phyloP scores from a whole-genome alignment of 2,329 filamentous ascomycete genomes.

The Chaetomiaceae sp. region DNA sequence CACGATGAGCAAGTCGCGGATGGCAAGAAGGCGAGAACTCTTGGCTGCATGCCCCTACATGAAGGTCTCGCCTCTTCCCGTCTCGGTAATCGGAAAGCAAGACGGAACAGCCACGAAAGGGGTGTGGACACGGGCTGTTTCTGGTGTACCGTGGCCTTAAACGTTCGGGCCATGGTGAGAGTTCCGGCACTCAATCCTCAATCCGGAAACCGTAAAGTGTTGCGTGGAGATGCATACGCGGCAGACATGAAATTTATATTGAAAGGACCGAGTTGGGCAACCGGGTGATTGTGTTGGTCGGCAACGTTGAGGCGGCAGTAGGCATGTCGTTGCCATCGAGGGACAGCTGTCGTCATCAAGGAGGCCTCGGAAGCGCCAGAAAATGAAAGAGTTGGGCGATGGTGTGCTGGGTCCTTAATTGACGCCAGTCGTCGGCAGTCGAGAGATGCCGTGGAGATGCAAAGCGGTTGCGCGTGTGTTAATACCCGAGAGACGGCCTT shows the following conservation, averaged over 20 bases:
- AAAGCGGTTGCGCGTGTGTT: too few species aligned
- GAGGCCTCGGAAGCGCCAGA: not conserved
- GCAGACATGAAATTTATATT: not conserved
- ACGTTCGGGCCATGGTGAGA: not conserved
- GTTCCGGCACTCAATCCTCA: not conserved
- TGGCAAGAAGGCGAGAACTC: not conserved
- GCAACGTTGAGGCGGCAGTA: not conserved
- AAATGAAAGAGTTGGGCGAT: not conserved
- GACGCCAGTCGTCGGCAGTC: constrained; percentile 15
- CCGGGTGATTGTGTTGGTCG: not conserved
- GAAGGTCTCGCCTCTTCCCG: not conserved
- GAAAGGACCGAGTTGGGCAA: not conserved
- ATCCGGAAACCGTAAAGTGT: not conserved
- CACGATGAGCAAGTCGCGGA: not conserved
- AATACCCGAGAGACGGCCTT: constrained; percentile 1
- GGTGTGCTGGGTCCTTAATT: not conserved
- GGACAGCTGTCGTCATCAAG: not conserved
- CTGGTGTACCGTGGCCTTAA: not conserved
- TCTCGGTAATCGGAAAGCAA: not conserved
- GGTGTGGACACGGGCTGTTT: not conserved
- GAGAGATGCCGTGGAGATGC: not conserved
- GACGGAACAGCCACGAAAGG: not conserved
- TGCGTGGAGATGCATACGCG: not conserved
- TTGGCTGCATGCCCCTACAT: not conserved
- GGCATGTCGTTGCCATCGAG: not conserved